Base-by-base conservation (phyloP, 768 basidiomycete species). In the Daedalea quercina region DNA sequence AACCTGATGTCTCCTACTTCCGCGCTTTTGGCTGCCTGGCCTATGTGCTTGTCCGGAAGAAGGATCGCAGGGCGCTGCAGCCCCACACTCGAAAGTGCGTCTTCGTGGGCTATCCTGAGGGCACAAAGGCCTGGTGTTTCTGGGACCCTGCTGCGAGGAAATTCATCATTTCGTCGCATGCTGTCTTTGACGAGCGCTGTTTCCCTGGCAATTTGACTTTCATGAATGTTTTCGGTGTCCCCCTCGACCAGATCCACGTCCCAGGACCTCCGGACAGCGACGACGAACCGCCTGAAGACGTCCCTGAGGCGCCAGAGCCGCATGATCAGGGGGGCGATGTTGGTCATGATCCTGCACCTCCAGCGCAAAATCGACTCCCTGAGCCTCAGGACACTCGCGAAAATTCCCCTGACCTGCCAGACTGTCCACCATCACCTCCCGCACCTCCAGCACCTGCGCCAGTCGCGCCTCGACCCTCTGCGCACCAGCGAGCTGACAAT, bases 1-100 rank as follows among this genome's bases (percentile, higher is more conserved):
- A 60, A 48, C 69, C 67, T 1, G 54, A 69, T 48, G 57, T 72
- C 20, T 42, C 58, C 0, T 60, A 71, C 56, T 61, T 76, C 22
- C 58, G 67, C 7, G 65, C 70, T 19, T 75, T 65, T 46, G 71
- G 74, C 2, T 74, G 71, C 47, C 57, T 56, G 40, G 70, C 70
- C 17, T 75, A 72, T 63, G 73, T 71, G 25, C 65, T 63, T 49
- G 59, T 72, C 7, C 67, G 64, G 49, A 68, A 67, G 51, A 65
- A 74, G 51, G 65, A 73, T 57, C 50, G 65, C 12, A 65, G 58
- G 35, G 57, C 46, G 1, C 54, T 64, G 42, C 46, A 54, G 41
- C 40, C 56, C 1, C 59, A 65, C 44, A 54, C 57, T 26, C 31
- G 56, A 26, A 67, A 71, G 58, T 74, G 74, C 50, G 51, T 70